Evolutionary conservation across 2,329 filamentous ascomycete species (phyloP).

Genomic region (Fragosphaeria purpurea): DNA sequence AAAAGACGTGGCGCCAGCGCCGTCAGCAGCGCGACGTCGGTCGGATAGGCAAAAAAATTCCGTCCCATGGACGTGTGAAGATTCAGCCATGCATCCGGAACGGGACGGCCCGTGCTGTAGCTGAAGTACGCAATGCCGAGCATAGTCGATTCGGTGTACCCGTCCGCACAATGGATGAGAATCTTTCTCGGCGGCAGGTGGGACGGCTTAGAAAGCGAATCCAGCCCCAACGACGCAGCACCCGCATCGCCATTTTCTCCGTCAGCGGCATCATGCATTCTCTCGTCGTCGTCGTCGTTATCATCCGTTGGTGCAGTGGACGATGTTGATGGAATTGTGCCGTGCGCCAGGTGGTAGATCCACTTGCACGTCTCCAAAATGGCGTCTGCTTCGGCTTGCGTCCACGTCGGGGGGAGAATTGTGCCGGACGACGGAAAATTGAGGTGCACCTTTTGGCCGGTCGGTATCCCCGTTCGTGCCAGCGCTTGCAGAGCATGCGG

Average conservation of each 20-base stretch:
- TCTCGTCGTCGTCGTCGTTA: conserved; percentile 30
- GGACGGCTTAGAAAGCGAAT: conserved; percentile 6
- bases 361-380: conserved; percentile 81
- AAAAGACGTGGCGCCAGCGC: conserved; percentile 68
- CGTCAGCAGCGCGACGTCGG: conserved; percentile 74
- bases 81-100: conserved; percentile 78
- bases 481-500: conserved; percentile 54
- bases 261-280: too few species aligned
- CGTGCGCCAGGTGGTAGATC: conserved; percentile 76
- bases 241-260: too few species aligned
- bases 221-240: not conserved
- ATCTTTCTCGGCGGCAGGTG: conserved; percentile 50
- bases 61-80: conserved; percentile 71
- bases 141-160: conserved; percentile 90
- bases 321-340: conserved; percentile 30
- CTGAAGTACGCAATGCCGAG: conserved; percentile 86
- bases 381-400: conserved; percentile 70
- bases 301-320: conserved; percentile 20
- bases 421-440: conserved; percentile 95
- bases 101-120: conserved; percentile 72
- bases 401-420: conserved; percentile 75
- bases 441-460: conserved; percentile 34
- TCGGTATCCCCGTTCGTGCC: conserved; percentile 42
- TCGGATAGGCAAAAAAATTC: conserved; percentile 94
- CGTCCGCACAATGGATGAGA: conserved; percentile 87